These are phyloP conservation scores for Leccinum huronense DNA, from an alignment of 1,284 basidiomycete genomes.

Conservation along the genomic window DNA sequence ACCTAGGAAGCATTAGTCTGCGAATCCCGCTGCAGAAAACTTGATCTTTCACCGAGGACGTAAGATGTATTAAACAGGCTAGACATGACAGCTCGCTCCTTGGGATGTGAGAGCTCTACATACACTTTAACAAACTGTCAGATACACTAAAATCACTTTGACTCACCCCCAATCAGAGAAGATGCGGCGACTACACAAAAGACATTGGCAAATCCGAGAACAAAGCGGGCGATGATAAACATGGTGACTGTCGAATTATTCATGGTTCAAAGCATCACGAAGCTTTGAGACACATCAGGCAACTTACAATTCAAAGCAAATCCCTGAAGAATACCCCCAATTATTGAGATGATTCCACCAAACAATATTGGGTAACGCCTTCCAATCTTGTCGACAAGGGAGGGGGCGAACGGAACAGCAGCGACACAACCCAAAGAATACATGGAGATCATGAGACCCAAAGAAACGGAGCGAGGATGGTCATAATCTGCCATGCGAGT, in stretches of 20 bases:
- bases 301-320: slow-evolving; percentile 18
- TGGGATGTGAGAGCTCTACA: slow-evolving; percentile 21
- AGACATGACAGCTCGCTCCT: slow-evolving; percentile 19
- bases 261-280: not conserved
- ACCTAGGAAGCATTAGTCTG: not conserved
- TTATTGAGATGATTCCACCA: slow-evolving; percentile 13
- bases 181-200: slow-evolving; percentile 18
- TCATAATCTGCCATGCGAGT: slow-evolving; percentile 16
- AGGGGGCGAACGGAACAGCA: slow-evolving; percentile 17
- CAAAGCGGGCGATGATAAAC: slow-evolving; percentile 21
- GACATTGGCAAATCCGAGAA: slow-evolving; percentile 17
- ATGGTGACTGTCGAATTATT: slow-evolving; percentile 16
- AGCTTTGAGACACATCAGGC: no score
- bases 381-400: slow-evolving; percentile 16
- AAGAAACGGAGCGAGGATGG: slow-evolving; percentile 19
- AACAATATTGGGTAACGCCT: slow-evolving; percentile 23
- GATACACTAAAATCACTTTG: not conserved
- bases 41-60: slow-evolving; percentile 10
- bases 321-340: slow-evolving; percentile 20
- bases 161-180: slow-evolving; percentile 21
- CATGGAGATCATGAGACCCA: slow-evolving; percentile 20
- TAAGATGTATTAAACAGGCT: slow-evolving; percentile 13
- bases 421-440: slow-evolving; percentile 20
- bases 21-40: not conserved
- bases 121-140: not conserved